Evolutionary conservation across 2,329 filamentous ascomycete genomes (phyloP).

Genomic region (Didymella glomerata): DNA sequence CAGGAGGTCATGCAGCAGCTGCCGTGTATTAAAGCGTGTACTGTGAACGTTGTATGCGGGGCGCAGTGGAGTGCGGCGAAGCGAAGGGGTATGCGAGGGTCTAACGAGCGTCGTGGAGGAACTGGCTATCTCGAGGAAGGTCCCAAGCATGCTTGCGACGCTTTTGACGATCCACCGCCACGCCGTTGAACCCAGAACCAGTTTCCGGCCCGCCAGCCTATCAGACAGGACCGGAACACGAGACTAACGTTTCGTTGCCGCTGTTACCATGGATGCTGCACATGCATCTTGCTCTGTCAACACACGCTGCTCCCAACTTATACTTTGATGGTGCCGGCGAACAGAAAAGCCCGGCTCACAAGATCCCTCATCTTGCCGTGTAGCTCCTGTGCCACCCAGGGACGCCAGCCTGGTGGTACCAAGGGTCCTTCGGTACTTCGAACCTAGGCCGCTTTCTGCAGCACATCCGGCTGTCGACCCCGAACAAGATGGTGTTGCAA

Average conservation of each 20-base stretch:
- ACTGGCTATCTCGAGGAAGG: background rate
- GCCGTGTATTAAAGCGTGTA: background rate
- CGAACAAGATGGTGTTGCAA: background rate
- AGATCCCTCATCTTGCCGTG: background rate
- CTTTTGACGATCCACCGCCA: conserved; percentile 14
- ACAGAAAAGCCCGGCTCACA: conserved; percentile 13
- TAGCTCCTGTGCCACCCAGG: background rate
- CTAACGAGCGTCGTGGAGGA: conserved; percentile 17
- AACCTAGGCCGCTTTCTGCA: conserved; percentile 11
- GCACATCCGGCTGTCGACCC: conserved; percentile 1
- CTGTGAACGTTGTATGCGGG: background rate
- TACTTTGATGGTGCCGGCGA: background rate
- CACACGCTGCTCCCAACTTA: background rate
- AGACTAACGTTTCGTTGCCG: conserved; percentile 13
- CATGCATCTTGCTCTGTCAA: conserved; percentile 8
- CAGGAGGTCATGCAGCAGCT: conserved; percentile 41
- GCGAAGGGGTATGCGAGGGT: background rate
- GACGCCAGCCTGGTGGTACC: conserved; percentile 4
- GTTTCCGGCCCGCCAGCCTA: background rate
- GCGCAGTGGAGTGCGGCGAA: background rate
- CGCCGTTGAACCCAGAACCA: conserved; percentile 10
- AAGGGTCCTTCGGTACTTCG: conserved; percentile 2
- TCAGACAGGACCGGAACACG: background rate
- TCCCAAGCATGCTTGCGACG: conserved; percentile 3
- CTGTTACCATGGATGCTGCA: conserved; percentile 3